Percentiles rank a stretch among this genome's conserved stretches.
Evolutionary conservation across 495 filamentous ascomycete genomes (phyloP).

Genomic region (Bathelium albidoporum): DNA sequence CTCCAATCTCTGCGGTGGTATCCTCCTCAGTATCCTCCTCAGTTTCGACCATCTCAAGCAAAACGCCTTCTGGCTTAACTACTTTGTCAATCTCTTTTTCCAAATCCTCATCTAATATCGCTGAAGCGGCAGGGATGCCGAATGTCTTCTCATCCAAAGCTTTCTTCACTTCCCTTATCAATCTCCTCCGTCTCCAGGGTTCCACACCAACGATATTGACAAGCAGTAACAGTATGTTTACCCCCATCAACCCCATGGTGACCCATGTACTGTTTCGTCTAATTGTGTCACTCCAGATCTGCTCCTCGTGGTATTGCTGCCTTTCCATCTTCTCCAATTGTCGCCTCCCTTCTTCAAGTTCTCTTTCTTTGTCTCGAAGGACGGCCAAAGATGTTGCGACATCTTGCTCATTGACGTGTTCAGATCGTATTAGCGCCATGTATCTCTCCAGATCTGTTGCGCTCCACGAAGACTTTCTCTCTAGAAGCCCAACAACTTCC

Average conservation of each 20-base stretch:
- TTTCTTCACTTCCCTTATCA: slow-evolving; percentile 72
- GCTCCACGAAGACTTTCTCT: slow-evolving; percentile 88
- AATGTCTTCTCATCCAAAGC: slow-evolving; percentile 61
- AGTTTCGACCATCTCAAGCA: background rate
- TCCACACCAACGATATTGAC: slow-evolving; percentile 88
- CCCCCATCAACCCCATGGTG: slow-evolving; percentile 94
- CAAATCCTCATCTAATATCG: slow-evolving; percentile 9
- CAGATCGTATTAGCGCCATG: slow-evolving; percentile 80
- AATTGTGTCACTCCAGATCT: slow-evolving; percentile 98
- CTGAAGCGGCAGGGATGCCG: slow-evolving; percentile 12
- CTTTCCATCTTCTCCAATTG: slow-evolving; percentile 70
- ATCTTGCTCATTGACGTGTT: slow-evolving; percentile 87
- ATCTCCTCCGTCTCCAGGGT: slow-evolving; percentile 72
- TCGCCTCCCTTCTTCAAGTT: slow-evolving; percentile 63
- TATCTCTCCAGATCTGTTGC: slow-evolving; percentile 85
- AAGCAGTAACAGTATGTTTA: slow-evolving; percentile 84
- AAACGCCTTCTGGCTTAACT: slow-evolving; percentile 10
- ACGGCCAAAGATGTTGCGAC: slow-evolving; percentile 63
- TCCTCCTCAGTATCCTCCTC: background rate
- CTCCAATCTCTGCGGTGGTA: slow-evolving; percentile 7
- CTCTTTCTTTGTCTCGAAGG: slow-evolving; percentile 61
- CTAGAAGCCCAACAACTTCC: slow-evolving; percentile 87
- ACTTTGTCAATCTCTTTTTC: slow-evolving; percentile 21
- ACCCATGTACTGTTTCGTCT: slow-evolving; percentile 94
- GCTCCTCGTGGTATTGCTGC: slow-evolving; percentile 92